Conservation (phyloP, 176 grass and related monocot genomes). For the Thinopyrum elongatum region DNA sequence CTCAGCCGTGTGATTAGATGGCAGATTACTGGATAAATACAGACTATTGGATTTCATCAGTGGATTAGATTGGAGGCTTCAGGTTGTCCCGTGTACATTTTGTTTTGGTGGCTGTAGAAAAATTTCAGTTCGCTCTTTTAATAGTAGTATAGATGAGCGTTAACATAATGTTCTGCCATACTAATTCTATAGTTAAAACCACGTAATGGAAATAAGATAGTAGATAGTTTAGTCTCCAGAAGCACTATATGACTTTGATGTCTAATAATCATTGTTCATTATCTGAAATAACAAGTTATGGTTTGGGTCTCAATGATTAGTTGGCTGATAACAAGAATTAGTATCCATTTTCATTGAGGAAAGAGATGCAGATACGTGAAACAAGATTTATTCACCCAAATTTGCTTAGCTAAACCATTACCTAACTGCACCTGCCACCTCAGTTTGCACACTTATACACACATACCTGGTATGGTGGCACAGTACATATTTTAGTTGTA, state of each 20-base stretch:
- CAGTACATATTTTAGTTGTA: not conserved
- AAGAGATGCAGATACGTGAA: not conserved
- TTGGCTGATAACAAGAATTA: not conserved
- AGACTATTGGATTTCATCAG: too few relatives aligned
- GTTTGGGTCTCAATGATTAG: not conserved
- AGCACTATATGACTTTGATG: not conserved
- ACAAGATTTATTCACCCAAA: not conserved
- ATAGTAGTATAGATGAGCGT: too few relatives aligned
- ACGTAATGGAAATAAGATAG: not conserved
- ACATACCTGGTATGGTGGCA: not conserved
- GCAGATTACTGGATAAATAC: too few relatives aligned
- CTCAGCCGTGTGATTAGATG: too few relatives aligned
- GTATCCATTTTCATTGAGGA: not conserved
- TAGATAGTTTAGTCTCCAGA: not conserved
- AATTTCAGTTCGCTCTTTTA: too few relatives aligned
- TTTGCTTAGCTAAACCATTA: not conserved
- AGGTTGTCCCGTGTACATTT: too few relatives aligned
- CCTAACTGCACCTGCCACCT: not conserved
- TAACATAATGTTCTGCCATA: not conserved
- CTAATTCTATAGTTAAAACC: not conserved
- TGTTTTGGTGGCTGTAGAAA: too few relatives aligned
- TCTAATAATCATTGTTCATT: not conserved
- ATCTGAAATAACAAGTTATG: not conserved
- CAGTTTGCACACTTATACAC: not conserved
- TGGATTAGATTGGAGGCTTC: too few relatives aligned